Percentiles rank a stretch among this genome's conserved stretches.
These are phyloP conservation scores for Gossypium bickii DNA, from an alignment of 345 rosid genomes.

Conservation along the genomic window DNA sequence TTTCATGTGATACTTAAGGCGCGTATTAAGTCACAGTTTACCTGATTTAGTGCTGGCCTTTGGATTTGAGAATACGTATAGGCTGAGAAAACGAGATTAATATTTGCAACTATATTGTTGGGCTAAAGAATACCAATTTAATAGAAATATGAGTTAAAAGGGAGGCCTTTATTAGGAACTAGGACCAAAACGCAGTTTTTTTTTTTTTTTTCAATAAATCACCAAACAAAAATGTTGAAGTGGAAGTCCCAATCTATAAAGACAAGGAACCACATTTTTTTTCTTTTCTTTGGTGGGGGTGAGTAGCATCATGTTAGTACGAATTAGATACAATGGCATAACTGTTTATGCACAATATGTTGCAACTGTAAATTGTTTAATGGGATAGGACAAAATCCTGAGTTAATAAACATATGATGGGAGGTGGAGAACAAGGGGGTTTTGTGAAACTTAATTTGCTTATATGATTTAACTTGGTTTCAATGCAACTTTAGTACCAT, in stretches of 20 bases:
- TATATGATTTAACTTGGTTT: neutral
- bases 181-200: neutral
- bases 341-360: too few species aligned
- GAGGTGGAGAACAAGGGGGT: neutral
- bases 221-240: neutral
- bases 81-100: neutral
- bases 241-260: neutral
- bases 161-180: neutral
- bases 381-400: neutral
- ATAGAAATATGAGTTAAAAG: neutral
- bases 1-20: neutral
- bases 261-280: too few species aligned
- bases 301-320: too few species aligned
- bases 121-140: neutral
- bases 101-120: neutral
- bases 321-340: too few species aligned
- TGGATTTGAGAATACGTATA: too few species aligned
- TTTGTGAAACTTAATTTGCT: neutral
- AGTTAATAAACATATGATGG: neutral
- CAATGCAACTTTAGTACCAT: neutral
- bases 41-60: neutral
- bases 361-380: neutral
- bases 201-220: neutral
- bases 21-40: neutral
- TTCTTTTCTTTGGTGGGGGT: too few species aligned